Percentiles rank a stretch among this genome's conserved stretches.
phyloP scores from a whole-genome alignment of 2,329 filamentous ascomycete genomes.

The Metarhizium rileyi region DNA sequence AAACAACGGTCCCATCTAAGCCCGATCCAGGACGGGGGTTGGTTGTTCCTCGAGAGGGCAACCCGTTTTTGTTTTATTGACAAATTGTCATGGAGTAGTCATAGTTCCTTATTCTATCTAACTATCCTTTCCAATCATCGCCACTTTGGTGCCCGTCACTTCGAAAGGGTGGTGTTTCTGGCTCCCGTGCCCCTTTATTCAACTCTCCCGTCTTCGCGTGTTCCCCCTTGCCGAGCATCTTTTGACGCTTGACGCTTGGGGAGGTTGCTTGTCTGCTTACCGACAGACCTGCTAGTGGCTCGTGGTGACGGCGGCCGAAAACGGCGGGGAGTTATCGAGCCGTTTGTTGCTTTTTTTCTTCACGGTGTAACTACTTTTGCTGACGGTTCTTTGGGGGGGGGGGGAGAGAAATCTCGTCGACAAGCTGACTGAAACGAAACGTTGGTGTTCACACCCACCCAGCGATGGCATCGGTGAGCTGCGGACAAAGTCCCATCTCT shows the following conservation, averaged over 20 bases:
- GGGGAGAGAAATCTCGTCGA: neutral
- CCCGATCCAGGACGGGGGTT: neutral
- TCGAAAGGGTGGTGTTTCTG: neutral
- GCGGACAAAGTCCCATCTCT: slow-evolving; percentile 2
- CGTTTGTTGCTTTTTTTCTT: no score
- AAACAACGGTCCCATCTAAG: slow-evolving; percentile 13
- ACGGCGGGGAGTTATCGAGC: neutral
- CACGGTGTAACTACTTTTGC: neutral
- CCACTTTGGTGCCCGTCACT: neutral
- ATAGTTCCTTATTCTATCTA: no score
- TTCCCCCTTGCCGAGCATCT: no score
- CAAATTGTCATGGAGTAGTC: neutral
- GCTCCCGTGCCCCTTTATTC: neutral
- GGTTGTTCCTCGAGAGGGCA: neutral
- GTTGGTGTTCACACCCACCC: slow-evolving; percentile 1
- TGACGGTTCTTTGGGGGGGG: no score
- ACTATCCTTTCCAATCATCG: no score
- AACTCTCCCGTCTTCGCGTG: neutral
- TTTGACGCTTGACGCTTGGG: neutral
- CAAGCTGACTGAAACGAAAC: neutral
- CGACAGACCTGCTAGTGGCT: neutral
- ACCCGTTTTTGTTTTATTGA: slow-evolving; percentile 2
- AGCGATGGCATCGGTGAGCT: slow-evolving; percentile 13
- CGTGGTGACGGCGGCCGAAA: neutral
- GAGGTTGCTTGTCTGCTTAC: neutral